Base-by-base conservation (phyloP, 257 asterid species). In the Avicennia marina region DNA sequence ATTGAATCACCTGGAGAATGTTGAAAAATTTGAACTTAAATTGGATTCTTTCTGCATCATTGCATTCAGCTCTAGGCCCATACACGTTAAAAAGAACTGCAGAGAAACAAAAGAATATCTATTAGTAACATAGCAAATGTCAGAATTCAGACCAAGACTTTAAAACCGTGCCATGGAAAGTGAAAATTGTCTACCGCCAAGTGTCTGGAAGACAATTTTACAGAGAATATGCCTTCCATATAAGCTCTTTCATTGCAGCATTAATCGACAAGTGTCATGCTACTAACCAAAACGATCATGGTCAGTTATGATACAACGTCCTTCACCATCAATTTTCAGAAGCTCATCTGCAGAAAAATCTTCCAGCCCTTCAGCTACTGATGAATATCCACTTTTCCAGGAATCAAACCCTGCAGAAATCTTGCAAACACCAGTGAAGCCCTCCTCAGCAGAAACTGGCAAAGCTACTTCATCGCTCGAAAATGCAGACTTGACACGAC, bases 71-170 rank as follows among this genome's bases (percentile, higher is more conserved):
- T 81, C 97, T 83, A 65, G 98, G 98, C 51, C 97, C 94, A 58
- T 93, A 93, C 13, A 93, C 34, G 72, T 93, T 93, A 74, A 93
- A 85, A 76, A 93, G 87, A 76, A 93, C 98, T 91, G 94, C 69
- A 75, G 63, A 57, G 38, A 38, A 47, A 44, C 2, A 72, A 32
- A 64, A 64, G 47, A 66, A 51, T 49, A 32, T 40, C 38, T 15
- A 39, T 68, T 52, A 69, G 40, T 34, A 52, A 40, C 27, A 62
- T 31, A 10, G 25, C 63, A 25, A 20, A 24, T 19, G 29, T 19
- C 11, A 25, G 1, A n/a, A 31, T 36, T 29, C 53, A 41, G 51
- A 32, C 17, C 29, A 24, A 48, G 43, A 45, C 24, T 36, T 38
- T 22, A 45, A 62, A 72, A 57, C 44, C 17, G 10, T 4, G 41